Percentiles rank a stretch among this genome's conserved stretches.
These are phyloP conservation scores for Rhodocollybia butyracea DNA, from an alignment of 768 basidiomycete species.

Conservation along the genomic window DNA sequence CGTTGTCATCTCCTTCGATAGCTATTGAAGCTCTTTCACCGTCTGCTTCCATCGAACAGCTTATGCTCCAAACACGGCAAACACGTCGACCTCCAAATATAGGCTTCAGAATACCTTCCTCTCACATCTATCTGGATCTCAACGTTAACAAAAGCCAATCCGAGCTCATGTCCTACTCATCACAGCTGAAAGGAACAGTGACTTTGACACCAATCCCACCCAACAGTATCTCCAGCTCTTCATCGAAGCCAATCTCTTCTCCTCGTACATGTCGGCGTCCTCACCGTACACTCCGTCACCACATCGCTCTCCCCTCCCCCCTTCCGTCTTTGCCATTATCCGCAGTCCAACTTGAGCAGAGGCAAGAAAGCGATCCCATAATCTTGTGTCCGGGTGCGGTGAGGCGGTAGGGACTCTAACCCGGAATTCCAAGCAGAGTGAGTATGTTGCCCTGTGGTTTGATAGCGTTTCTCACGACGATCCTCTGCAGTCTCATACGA, in stretches of 20 bases:
- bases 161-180: slow-evolving; percentile 85
- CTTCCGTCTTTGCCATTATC: background rate
- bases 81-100: slow-evolving; percentile 31
- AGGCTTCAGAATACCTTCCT: slow-evolving; percentile 41
- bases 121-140: slow-evolving; percentile 43
- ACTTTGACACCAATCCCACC: slow-evolving; percentile 47
- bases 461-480: background rate
- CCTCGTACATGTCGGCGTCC: slow-evolving; percentile 40
- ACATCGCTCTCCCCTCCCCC: slow-evolving; percentile 15
- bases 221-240: background rate
- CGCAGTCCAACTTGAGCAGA: slow-evolving; percentile 29
- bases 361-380: slow-evolving; percentile 41
- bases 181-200: slow-evolving; percentile 70
- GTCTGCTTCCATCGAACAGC: slow-evolving; percentile 30
- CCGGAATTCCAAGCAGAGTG: slow-evolving; percentile 85
- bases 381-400: slow-evolving; percentile 55
- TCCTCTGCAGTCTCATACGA: slow-evolving; percentile 79
- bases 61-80: slow-evolving; percentile 1
- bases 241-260: slow-evolving; percentile 14
- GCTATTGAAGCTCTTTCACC: slow-evolving; percentile 19
- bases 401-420: slow-evolving; percentile 92
- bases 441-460: slow-evolving; percentile 15
- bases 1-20: slow-evolving; percentile 9
- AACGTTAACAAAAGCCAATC: slow-evolving; percentile 35
- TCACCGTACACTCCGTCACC: slow-evolving; percentile 27